Conservation (phyloP, 2,329 filamentous ascomycete genomes). For the Curvularia verruculosa region DNA sequence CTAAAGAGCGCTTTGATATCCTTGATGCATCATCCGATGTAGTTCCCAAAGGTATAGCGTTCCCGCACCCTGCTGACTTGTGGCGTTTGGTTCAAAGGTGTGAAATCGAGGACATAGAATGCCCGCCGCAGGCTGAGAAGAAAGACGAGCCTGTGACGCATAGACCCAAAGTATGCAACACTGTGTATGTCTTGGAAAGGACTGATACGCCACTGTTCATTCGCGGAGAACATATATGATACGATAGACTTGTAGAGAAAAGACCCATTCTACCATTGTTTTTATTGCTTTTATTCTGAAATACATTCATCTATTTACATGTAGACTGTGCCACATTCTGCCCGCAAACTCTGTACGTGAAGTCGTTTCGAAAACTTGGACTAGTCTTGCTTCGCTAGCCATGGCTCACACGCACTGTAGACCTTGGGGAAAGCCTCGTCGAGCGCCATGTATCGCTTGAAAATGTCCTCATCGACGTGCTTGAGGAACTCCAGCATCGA, state of each 20-base stretch:
- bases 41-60: constrained; percentile 33
- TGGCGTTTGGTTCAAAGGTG: constrained; percentile 48
- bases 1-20: constrained; percentile 49
- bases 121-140: constrained; percentile 16
- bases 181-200: constrained; percentile 49
- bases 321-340: too few relatives aligned
- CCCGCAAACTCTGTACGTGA: not conserved
- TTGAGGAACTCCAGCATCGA: constrained; percentile 56
- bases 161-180: constrained; percentile 47
- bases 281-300: not conserved
- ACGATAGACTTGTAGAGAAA: not conserved
- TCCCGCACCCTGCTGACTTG: constrained; percentile 47
- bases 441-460: constrained; percentile 48
- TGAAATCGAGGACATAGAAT: constrained; percentile 36
- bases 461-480: constrained; percentile 46
- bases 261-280: not conserved
- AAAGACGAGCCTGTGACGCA: constrained; percentile 31
- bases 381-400: constrained; percentile 49
- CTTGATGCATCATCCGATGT: constrained; percentile 16
- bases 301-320: too few relatives aligned
- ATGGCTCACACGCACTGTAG: constrained; percentile 50
- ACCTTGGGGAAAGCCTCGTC: constrained; percentile 47
- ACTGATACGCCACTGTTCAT: constrained; percentile 39
- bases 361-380: not conserved
- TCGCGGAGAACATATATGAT: constrained; percentile 17